Evolutionary conservation across 2,329 filamentous ascomycete species (phyloP).

Genomic region (Penicillium expansum): DNA sequence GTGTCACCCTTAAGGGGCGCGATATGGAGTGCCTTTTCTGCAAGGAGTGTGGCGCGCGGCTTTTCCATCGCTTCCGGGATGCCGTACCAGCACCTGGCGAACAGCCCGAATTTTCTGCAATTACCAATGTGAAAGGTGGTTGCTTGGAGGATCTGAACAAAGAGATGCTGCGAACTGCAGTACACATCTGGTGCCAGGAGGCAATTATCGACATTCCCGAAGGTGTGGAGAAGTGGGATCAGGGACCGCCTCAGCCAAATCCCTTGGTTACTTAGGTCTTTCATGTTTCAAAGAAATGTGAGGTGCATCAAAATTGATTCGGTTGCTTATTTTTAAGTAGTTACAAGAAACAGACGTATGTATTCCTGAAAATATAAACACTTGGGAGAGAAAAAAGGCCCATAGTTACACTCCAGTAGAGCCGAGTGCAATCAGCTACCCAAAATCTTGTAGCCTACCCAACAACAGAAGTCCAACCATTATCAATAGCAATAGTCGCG

Average conservation of each 20-base stretch:
- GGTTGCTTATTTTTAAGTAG: too few species aligned
- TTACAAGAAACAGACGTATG: too few species aligned
- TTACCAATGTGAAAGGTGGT: conserved; percentile 65
- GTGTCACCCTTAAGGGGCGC: conserved; percentile 57
- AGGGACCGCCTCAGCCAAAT: conserved; percentile 44
- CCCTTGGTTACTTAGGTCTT: conserved; percentile 4
- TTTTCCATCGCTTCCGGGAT: conserved; percentile 54
- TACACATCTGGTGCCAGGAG: conserved; percentile 66
- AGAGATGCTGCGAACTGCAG: conserved; percentile 56
- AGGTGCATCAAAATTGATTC: too few species aligned
- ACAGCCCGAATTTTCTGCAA: conserved; percentile 36
- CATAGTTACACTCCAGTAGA: too few species aligned
- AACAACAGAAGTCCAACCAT: too few species aligned
- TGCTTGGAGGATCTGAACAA: conserved; percentile 64
- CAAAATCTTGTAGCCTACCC: too few species aligned
- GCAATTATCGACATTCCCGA: conserved; percentile 69
- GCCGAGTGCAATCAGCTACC: too few species aligned
- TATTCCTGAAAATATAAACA: too few species aligned
- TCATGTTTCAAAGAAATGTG: too few species aligned
- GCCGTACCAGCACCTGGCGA: conserved; percentile 51
- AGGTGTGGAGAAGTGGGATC: conserved; percentile 56
- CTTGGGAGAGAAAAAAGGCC: too few species aligned
- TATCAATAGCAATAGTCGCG: too few species aligned
- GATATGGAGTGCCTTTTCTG: conserved; percentile 66
- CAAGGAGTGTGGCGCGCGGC: conserved; percentile 61